These are phyloP conservation scores for Carallia pectinifolia DNA, from an alignment of 345 rosid species.

Conservation along the genomic window DNA sequence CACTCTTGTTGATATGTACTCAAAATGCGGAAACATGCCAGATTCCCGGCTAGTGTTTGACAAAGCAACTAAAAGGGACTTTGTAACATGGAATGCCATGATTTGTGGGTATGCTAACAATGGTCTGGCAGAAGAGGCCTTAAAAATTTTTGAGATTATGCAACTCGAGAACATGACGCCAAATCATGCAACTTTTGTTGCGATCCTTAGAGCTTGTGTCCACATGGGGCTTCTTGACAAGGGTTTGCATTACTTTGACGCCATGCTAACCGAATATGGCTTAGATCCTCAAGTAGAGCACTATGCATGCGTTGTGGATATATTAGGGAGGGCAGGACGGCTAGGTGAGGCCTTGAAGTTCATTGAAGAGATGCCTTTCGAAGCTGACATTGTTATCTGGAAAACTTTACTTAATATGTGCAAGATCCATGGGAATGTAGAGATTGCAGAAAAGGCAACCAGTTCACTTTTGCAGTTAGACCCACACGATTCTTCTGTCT, in stretches of 20 bases:
- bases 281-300: constrained; percentile 80
- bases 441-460: constrained; percentile 71
- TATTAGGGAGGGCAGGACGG: constrained; percentile 79
- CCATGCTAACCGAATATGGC: constrained; percentile 55
- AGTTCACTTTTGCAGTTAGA: constrained; percentile 54
- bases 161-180: constrained; percentile 50
- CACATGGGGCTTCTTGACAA: constrained; percentile 66
- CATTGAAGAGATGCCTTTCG: constrained; percentile 67
- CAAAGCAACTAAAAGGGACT: constrained; percentile 60
- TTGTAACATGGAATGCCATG: constrained; percentile 94
- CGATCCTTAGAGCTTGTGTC: constrained; percentile 91
- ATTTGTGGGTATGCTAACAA: constrained; percentile 85
- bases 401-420: constrained; percentile 78
- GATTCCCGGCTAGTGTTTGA: constrained; percentile 70
- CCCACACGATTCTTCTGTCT: constrained; percentile 78
- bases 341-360: constrained; percentile 53
- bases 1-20: constrained; percentile 94
- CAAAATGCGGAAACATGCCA: constrained; percentile 82
- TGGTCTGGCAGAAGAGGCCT: constrained; percentile 77
- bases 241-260: constrained; percentile 61
- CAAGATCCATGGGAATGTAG: constrained; percentile 66
- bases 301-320: constrained; percentile 89
- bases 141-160: constrained; percentile 63
- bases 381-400: constrained; percentile 82
- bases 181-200: constrained; percentile 78